phyloP scores from a whole-genome alignment of 306 rosid genomes.

The Corylus americana region DNA sequence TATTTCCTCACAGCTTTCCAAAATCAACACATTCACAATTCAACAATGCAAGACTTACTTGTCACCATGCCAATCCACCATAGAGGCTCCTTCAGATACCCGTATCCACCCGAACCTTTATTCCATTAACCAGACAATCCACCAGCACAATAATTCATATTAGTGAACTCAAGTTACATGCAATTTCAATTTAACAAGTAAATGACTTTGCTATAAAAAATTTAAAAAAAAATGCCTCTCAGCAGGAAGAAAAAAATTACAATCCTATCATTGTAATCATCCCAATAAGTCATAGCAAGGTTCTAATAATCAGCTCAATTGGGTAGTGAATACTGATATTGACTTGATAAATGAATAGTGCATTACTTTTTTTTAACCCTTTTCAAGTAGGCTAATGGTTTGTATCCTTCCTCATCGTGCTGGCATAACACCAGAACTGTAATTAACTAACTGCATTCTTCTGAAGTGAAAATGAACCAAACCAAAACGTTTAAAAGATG shows the following conservation, averaged over 20 bases:
- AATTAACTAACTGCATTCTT: background rate
- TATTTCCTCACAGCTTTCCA: background rate
- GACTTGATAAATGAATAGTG: background rate
- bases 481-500: background rate
- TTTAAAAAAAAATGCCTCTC: background rate
- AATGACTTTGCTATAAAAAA: background rate
- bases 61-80: constrained; percentile 97
- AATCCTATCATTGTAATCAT: background rate
- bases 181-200: background rate
- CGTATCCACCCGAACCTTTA: constrained; percentile 66
- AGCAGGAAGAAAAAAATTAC: background rate
- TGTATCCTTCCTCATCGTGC: background rate
- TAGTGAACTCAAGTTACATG: background rate
- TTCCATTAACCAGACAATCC: constrained; percentile 2
- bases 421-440: background rate
- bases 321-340: background rate
- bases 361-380: background rate
- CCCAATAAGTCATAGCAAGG: background rate
- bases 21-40: background rate
- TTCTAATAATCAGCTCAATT: background rate
- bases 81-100: constrained; percentile 74
- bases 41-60: constrained; percentile 44
- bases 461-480: background rate
- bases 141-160: background rate
- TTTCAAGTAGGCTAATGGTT: background rate